A percentile compares a stretch with the other conserved stretches of the same genome.
Evolutionary conservation across 495 filamentous ascomycete genomes (phyloP).

Genomic region (Cenococcum geophilum): DNA sequence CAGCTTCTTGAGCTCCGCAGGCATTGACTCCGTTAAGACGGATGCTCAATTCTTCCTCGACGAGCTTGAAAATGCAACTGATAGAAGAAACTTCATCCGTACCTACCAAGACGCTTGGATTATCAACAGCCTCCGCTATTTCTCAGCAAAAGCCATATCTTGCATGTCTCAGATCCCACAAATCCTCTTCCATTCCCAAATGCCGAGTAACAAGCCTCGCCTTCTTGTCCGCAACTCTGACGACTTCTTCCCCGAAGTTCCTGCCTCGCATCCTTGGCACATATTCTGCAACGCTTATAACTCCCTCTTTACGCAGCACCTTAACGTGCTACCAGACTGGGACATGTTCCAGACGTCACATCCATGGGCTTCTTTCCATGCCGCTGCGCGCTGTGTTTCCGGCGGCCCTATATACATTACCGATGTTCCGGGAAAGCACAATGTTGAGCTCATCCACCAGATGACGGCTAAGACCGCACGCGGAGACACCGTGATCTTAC

Average conservation of each 20-base stretch:
- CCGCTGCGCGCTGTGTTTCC: conserved; percentile 79
- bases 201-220: conserved; percentile 63
- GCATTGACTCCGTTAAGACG: conserved; percentile 80
- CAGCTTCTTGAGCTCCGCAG: conserved; percentile 59
- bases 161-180: conserved; percentile 89
- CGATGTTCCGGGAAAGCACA: conserved; percentile 75
- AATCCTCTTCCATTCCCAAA: conserved; percentile 73
- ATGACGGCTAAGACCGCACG: conserved; percentile 65
- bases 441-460: conserved; percentile 63
- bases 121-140: conserved; percentile 66
- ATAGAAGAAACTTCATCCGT: conserved; percentile 60
- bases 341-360: conserved; percentile 97
- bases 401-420: conserved; percentile 94
- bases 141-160: conserved; percentile 70
- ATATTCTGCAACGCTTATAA: conserved; percentile 92
- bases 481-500: conserved; percentile 67
- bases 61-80: conserved; percentile 58
- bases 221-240: conserved; percentile 80
- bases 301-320: conserved; percentile 65
- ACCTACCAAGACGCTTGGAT: conserved; percentile 86
- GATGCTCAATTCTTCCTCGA: conserved; percentile 87
- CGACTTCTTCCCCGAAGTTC: conserved; percentile 83
- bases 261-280: conserved; percentile 82
- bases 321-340: conserved; percentile 85
- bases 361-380: conserved; percentile 73